phyloP scores from a whole-genome alignment of 1,284 basidiomycete genomes.

The Ustilago vetiveriae region DNA sequence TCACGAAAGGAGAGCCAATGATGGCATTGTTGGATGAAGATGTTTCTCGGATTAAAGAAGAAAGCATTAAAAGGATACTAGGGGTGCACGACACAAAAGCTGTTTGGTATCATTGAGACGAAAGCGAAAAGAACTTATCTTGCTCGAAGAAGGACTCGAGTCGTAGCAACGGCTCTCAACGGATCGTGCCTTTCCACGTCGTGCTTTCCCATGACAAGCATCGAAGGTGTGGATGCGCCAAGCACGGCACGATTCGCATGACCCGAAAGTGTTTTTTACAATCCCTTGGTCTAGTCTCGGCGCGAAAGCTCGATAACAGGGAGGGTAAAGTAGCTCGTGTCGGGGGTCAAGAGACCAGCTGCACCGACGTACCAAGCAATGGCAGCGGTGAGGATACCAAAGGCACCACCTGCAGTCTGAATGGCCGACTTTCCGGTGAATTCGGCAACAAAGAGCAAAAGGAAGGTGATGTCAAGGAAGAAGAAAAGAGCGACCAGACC shows the following conservation, averaged over 20 bases:
- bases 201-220: too few relatives aligned
- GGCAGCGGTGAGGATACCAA: slow-evolving; percentile 57
- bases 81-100: background rate
- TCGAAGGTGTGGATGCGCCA: too few relatives aligned
- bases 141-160: too few relatives aligned
- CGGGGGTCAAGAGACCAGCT: slow-evolving; percentile 70
- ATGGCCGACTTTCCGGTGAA: slow-evolving; percentile 50
- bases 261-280: too few relatives aligned
- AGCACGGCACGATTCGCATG: too few relatives aligned
- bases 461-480: slow-evolving; percentile 74
- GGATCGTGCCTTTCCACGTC: too few relatives aligned
- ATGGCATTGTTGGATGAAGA: background rate
- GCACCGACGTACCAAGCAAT: slow-evolving; percentile 69
- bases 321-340: slow-evolving; percentile 70
- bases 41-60: background rate
- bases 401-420: slow-evolving; percentile 50
- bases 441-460: slow-evolving; percentile 65
- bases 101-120: slow-evolving; percentile 1
- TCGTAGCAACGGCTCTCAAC: too few relatives aligned
- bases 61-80: background rate
- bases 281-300: slow-evolving; percentile 39
- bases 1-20: too few relatives aligned
- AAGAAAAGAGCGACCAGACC: slow-evolving; percentile 74
- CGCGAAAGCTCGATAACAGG: slow-evolving; percentile 68
- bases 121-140: slow-evolving; percentile 4